Percentiles rank a stretch among this genome's conserved stretches.
These are phyloP conservation scores for Blastomyces emzantsi DNA, from an alignment of 2,329 filamentous ascomycete genomes.

Conservation along the genomic window DNA sequence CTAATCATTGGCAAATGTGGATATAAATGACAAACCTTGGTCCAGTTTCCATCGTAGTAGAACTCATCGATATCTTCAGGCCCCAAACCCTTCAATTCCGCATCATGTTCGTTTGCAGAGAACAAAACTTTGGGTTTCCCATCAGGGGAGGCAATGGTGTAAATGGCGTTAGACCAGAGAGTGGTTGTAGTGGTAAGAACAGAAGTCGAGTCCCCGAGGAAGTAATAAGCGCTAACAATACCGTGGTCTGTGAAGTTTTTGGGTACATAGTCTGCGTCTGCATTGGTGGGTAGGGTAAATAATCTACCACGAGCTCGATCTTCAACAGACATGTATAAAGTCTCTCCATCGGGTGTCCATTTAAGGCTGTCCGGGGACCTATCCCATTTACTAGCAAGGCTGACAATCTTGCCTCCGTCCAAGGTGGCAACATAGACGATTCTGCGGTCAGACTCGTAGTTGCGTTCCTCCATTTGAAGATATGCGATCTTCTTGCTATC, in stretches of 20 bases:
- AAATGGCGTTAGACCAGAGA: conserved; percentile 30
- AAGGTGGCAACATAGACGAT: conserved; percentile 37
- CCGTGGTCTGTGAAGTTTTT: conserved; percentile 31
- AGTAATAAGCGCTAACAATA: conserved; percentile 23
- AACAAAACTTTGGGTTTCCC: conserved; percentile 25
- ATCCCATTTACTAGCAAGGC: conserved; percentile 41
- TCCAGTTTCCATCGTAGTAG: conserved; percentile 30
- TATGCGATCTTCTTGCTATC: conserved; percentile 65
- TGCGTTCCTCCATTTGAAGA: conserved; percentile 63
- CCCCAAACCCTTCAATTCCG: conserved; percentile 29
- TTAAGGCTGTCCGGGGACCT: conserved; percentile 43
- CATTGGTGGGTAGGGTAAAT: conserved; percentile 29
- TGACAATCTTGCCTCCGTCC: conserved; percentile 30
- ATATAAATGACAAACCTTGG: conserved; percentile 20
- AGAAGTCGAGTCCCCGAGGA: conserved; percentile 24
- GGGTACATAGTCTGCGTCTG: conserved; percentile 27
- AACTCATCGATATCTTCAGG: conserved; percentile 31
- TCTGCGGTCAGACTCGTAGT: conserved; percentile 72
- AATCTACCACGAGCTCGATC: conserved; percentile 49
- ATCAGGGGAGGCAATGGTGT: conserved; percentile 27
- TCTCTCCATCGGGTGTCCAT: conserved; percentile 48
- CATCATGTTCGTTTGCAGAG: conserved; percentile 33
- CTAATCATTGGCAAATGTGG: not conserved
- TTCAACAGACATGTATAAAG: conserved; percentile 66
- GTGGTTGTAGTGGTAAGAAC: conserved; percentile 28